Base-by-base conservation (phyloP, 441 rosid genomes). In the Populus hybrid region DNA sequence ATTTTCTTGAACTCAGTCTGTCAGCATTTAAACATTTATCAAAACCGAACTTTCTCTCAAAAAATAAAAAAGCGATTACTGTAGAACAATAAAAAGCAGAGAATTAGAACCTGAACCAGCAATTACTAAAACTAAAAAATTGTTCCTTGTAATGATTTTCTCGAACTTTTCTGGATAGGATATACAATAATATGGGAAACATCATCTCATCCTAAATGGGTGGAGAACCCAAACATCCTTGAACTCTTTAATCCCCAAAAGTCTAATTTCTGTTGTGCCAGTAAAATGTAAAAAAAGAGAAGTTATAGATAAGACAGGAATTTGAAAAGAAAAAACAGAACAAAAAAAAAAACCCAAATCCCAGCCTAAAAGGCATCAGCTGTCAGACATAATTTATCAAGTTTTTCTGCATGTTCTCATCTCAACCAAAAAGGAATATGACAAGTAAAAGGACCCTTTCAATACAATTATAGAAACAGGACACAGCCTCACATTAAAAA, bases 1-100 rank as follows among this genome's bases (percentile, higher is more conserved):
- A 96, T 87, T 83, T 94, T 93, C 90, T 93, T 96, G 92, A 85
- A 96, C 84, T 93, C 98, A 21, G 85, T 76, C 99, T 94, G 90
- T 80, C 56, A 74, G 71, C 71, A 79, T 68, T 75, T 53, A 78
- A 35, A 50, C 56, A 50, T 14, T 50, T 14, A 50, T 50, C 56
- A 50, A 7, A 50, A 16, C 7, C 4, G 56, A 50, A 50, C 20
- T 45, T 12, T 45, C 56, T 45, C 56, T 45, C 56, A 12, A 45
- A 29, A 6, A 5, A 35, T 35, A 35, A 35, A 35, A 5, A 35
- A 35, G 7, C 66, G 31, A 69, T 10, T n/a, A 38, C 63, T 3
- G 71, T n/a, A 64, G 61, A 31, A 21, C 42, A 9, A 42, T 66
- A 36, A 59, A 45, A 36, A 20, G 50, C 63, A 74, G 16, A 45